Evolutionary conservation across 768 basidiomycete species (phyloP).

Genomic region (Amanita rimosa): DNA sequence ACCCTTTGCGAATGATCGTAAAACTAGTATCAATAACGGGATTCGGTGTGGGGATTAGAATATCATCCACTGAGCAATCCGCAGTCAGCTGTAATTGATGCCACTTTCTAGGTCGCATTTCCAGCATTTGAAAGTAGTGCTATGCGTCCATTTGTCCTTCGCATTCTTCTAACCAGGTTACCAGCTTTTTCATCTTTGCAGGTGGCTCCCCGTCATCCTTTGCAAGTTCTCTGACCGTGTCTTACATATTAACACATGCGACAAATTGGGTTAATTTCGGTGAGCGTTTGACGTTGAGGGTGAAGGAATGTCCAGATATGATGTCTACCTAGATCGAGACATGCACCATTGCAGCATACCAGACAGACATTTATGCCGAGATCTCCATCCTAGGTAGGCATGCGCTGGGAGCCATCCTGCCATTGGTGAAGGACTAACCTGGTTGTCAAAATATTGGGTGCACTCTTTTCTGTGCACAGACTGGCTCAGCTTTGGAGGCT

Average conservation of each 20-base stretch:
- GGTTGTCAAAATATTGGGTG: slow-evolving; percentile 93
- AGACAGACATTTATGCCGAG: slow-evolving; percentile 85
- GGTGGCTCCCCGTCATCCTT: slow-evolving; percentile 73
- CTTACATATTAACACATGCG: too few species aligned
- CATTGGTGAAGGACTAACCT: slow-evolving; percentile 44
- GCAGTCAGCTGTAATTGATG: slow-evolving; percentile 43
- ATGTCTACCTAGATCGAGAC: slow-evolving; percentile 50
- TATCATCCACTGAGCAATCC: slow-evolving; percentile 91
- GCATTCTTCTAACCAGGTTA: slow-evolving; percentile 72
- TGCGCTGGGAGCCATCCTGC: too few species aligned
- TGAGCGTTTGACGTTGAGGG: slow-evolving; percentile 71
- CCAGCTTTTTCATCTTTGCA: slow-evolving; percentile 79
- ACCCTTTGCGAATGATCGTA: too few species aligned
- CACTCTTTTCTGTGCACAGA: slow-evolving; percentile 88
- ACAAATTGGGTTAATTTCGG: slow-evolving; percentile 39
- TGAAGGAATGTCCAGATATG: slow-evolving; percentile 56
- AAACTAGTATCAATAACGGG: background rate
- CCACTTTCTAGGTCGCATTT: slow-evolving; percentile 46
- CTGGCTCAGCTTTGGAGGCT: slow-evolving; percentile 52
- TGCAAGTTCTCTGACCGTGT: too few species aligned
- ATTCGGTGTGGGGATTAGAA: slow-evolving; percentile 39
- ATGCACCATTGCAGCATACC: slow-evolving; percentile 90
- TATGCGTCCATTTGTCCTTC: slow-evolving; percentile 82
- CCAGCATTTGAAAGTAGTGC: slow-evolving; percentile 66
- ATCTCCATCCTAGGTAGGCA: too few species aligned